Base-by-base conservation (phyloP, 164 flowering plant genomes). In the Vitis labrusca region DNA sequence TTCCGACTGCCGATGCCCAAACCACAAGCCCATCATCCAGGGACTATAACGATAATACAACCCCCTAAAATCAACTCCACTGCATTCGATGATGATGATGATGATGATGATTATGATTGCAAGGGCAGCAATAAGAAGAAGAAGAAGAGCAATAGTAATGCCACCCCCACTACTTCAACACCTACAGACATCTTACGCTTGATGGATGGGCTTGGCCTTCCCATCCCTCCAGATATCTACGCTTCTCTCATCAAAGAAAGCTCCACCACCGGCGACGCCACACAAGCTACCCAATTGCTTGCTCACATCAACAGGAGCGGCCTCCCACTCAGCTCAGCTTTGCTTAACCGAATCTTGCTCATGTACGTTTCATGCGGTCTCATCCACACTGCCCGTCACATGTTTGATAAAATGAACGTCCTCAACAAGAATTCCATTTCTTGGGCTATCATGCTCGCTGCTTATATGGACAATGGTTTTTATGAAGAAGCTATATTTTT, bases 211-310 rank as follows among this genome's bases (percentile, higher is more conserved):
- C 84, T 91, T 19, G 50, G 71, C 11, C 67, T 89, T 47, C 82
- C 83, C 9, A 56, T 89, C 8, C 63, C 86, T 8, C 27, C 65
- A 3, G 89, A 89, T 51, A 75, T 78, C 29, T 91, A 87, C 67
- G 57, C 78, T 59, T 80, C 76, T n/a, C 82, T 91, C 10, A 48
- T 89, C 49, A 74, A 78, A 74, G 93, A 89, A 71, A 89, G 93
- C 79, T 84, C 85, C 12, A 52, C 67, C 11, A 15, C 48, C 4
- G 56, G 74, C 5, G 88, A 86, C 76, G 63, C 65, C 0, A 32
- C 30, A 9, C 62, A 61, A 56, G 89, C 88, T 9, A 30, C 74
- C 1, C 66, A 83, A 66, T 71, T 91, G 53, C 82, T 78, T 50
- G 61, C 59, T 5, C 92, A 91, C 67, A 78, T 90, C 47, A 59